phyloP scores from a whole-genome alignment of 2,329 filamentous ascomycete species.

The Colletotrichum sp. region DNA sequence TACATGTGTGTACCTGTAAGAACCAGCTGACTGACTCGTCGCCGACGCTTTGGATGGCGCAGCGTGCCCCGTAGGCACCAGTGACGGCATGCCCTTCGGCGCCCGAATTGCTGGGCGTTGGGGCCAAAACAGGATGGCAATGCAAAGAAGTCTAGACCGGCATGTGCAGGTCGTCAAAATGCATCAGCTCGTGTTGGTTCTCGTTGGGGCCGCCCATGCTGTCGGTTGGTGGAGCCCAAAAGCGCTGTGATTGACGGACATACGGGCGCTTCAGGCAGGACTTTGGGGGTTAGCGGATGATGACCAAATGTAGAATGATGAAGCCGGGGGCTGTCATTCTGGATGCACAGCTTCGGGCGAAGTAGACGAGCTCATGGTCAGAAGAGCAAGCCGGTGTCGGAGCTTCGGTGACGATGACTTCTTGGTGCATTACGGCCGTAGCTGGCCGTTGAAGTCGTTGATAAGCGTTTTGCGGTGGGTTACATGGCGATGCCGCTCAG shows the following conservation, averaged over 20 bases:
- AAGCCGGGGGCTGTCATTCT: background rate
- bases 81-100: background rate
- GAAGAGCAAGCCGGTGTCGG: background rate
- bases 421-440: background rate
- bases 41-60: background rate
- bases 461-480: background rate
- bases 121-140: background rate
- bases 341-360: background rate
- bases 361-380: background rate
- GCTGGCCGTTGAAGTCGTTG: background rate
- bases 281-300: background rate
- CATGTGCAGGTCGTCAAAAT: background rate
- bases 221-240: background rate
- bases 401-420: background rate
- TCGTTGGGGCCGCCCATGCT: background rate
- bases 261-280: background rate
- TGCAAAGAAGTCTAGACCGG: background rate
- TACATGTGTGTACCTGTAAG: background rate
- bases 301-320: background rate
- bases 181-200: background rate
- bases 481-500: background rate
- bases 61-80: background rate
- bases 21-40: background rate
- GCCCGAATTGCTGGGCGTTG: background rate
- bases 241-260: background rate